phyloP scores from a whole-genome alignment of 1,139 yeast genomes.

The Candida mesenterica region DNA sequence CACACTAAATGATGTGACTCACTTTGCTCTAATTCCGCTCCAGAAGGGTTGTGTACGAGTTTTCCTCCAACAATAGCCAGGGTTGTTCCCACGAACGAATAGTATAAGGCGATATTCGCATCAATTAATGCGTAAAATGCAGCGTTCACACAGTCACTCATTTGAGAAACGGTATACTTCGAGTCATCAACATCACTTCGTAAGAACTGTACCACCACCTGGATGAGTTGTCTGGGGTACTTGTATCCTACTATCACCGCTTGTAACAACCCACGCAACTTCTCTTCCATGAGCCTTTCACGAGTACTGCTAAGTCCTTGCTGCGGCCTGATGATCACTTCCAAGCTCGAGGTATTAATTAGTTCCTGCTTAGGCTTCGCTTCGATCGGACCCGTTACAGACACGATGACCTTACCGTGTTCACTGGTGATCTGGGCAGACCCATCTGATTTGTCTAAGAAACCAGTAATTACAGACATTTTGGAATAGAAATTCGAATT shows the following conservation, averaged over 20 bases:
- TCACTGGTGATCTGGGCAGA: slow-evolving; percentile 60
- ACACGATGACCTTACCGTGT: slow-evolving; percentile 59
- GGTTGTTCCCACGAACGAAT: slow-evolving; percentile 59
- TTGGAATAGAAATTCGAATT: slow-evolving; percentile 1
- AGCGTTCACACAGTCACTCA: slow-evolving; percentile 72
- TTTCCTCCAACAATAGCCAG: slow-evolving; percentile 36
- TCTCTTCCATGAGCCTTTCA: slow-evolving; percentile 74
- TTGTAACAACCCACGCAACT: slow-evolving; percentile 60
- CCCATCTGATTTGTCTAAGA: slow-evolving; percentile 53
- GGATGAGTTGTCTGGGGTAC: slow-evolving; percentile 83
- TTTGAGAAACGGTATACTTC: slow-evolving; percentile 48
- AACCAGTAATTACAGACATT: slow-evolving; percentile 11
- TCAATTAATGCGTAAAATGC: slow-evolving; percentile 71
- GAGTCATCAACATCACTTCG: slow-evolving; percentile 34
- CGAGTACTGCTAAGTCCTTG: slow-evolving; percentile 74
- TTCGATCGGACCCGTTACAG: slow-evolving; percentile 91
- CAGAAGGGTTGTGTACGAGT: slow-evolving; percentile 45
- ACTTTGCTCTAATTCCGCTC: slow-evolving; percentile 37
- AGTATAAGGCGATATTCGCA: slow-evolving; percentile 69
- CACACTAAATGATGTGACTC: slow-evolving; percentile 68
- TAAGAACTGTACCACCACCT: slow-evolving; percentile 79
- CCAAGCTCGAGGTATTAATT: slow-evolving; percentile 76
- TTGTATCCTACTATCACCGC: slow-evolving; percentile 61
- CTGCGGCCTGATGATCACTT: slow-evolving; percentile 78
- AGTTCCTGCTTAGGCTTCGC: slow-evolving; percentile 80